A percentile compares a stretch with the other conserved stretches of the same genome.
These are phyloP conservation scores for Populus alba DNA, from an alignment of 345 rosid genomes.

Conservation along the genomic window DNA sequence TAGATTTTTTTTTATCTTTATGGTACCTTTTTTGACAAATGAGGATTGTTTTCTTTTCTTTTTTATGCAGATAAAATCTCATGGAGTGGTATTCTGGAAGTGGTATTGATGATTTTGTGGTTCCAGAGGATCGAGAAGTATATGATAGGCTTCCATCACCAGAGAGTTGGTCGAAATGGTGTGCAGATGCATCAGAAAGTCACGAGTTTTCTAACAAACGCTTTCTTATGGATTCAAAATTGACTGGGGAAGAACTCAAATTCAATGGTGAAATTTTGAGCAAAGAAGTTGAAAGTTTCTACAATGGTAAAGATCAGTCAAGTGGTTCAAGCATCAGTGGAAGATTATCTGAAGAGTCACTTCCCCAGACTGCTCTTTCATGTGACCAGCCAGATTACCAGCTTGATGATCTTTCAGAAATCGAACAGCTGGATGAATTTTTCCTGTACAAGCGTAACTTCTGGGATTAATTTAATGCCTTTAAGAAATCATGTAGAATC, in stretches of 20 bases:
- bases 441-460: constrained; percentile 61
- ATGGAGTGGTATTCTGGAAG: constrained; percentile 49
- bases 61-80: constrained; percentile 22
- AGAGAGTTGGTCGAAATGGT: constrained; percentile 50
- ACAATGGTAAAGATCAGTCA: constrained; percentile 15
- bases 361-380: constrained; percentile 16
- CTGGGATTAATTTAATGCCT: constrained; percentile 36
- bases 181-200: constrained; percentile 17
- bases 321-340: constrained; percentile 26
- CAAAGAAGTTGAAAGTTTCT: constrained; percentile 12
- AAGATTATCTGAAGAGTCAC: constrained; percentile 26
- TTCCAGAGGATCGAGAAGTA: constrained; percentile 41
- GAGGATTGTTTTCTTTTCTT: background rate
- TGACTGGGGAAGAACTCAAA: constrained; percentile 13
- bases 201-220: constrained; percentile 26
- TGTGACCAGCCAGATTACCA: constrained; percentile 22
- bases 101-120: constrained; percentile 39
- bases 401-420: constrained; percentile 45
- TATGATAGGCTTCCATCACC: constrained; percentile 51
- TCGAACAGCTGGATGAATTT: constrained; percentile 62
- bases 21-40: background rate
- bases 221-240: constrained; percentile 2
- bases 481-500: constrained; percentile 29
- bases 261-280: constrained; percentile 15
- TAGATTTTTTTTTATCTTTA: background rate